A percentile compares a stretch with the other conserved stretches of the same genome.
These are phyloP conservation scores for Boletus barrowsii DNA, from an alignment of 768 basidiomycete species.

Conservation along the genomic window DNA sequence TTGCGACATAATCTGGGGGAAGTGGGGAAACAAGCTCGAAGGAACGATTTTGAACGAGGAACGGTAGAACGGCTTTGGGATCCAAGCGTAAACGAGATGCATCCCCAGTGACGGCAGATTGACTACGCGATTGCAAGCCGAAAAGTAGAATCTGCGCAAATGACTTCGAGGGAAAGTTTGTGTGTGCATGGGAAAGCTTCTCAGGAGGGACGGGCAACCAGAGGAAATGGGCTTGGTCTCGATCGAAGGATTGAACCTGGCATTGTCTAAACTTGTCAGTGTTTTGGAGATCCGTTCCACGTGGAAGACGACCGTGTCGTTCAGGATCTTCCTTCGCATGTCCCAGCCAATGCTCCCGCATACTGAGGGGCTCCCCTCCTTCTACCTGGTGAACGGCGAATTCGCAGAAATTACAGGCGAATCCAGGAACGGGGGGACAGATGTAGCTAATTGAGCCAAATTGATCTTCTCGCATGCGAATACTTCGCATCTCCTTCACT, in stretches of 20 bases:
- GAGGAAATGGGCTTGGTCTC: neutral
- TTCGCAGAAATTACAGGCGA: neutral
- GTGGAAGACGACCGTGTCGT: neutral
- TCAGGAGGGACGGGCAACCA: neutral
- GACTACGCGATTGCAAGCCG: no score
- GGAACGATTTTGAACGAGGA: neutral
- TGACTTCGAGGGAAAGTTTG: neutral
- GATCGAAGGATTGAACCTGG: neutral
- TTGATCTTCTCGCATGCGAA: neutral
- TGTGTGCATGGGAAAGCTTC: neutral
- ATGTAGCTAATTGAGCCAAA: neutral
- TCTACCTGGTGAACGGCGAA: neutral
- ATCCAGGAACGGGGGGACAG: neutral
- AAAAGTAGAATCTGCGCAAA: neutral
- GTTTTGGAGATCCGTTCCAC: neutral
- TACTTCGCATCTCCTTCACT: neutral
- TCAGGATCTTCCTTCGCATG: neutral
- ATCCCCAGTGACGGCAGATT: no score
- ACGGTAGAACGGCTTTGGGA: neutral
- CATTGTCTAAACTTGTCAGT: neutral
- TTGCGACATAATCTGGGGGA: neutral
- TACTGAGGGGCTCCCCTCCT: neutral
- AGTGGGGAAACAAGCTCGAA: neutral
- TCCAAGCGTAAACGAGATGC: neutral
- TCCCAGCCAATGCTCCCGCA: neutral